Conservation (phyloP, 441 rosid species). For the Erodium trifolium region DNA sequence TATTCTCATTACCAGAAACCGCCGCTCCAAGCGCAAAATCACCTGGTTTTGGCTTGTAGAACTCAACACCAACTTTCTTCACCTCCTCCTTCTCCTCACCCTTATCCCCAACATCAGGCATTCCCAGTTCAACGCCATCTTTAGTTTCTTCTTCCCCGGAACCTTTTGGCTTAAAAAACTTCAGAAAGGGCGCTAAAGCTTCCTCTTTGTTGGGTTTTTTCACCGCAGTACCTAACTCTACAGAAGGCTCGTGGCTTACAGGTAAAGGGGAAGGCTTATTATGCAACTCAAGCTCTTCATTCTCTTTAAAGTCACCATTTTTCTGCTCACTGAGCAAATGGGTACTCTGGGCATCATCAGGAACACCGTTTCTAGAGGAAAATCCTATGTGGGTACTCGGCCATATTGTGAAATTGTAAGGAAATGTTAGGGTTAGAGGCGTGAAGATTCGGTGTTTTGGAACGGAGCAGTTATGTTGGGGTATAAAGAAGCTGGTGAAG, state of each 20-base stretch:
- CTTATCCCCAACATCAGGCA: slow-evolving; percentile 19
- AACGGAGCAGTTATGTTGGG: slow-evolving; percentile 8
- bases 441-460: slow-evolving; percentile 8
- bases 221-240: slow-evolving; percentile 26
- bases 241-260: slow-evolving; percentile 20
- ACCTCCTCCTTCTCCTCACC: slow-evolving; percentile 22
- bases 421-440: slow-evolving; percentile 14
- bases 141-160: slow-evolving; percentile 26
- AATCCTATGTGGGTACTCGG: slow-evolving; percentile 22
- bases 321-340: slow-evolving; percentile 29
- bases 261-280: slow-evolving; percentile 55
- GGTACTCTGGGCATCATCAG: slow-evolving; percentile 32
- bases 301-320: slow-evolving; percentile 24
- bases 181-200: slow-evolving; percentile 70
- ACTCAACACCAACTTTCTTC: slow-evolving; percentile 44
- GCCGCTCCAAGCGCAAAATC: slow-evolving; percentile 83
- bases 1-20: slow-evolving; percentile 90
- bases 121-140: slow-evolving; percentile 22
- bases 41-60: slow-evolving; percentile 72
- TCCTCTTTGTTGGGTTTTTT: slow-evolving; percentile 38
- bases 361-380: slow-evolving; percentile 29
- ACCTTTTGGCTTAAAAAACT: slow-evolving; percentile 54
- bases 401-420: slow-evolving; percentile 5
- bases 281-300: slow-evolving; percentile 55
- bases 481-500: too few species aligned